phyloP scores from a whole-genome alignment of 495 filamentous ascomycete genomes.

The Chaetomium cochliodes region DNA sequence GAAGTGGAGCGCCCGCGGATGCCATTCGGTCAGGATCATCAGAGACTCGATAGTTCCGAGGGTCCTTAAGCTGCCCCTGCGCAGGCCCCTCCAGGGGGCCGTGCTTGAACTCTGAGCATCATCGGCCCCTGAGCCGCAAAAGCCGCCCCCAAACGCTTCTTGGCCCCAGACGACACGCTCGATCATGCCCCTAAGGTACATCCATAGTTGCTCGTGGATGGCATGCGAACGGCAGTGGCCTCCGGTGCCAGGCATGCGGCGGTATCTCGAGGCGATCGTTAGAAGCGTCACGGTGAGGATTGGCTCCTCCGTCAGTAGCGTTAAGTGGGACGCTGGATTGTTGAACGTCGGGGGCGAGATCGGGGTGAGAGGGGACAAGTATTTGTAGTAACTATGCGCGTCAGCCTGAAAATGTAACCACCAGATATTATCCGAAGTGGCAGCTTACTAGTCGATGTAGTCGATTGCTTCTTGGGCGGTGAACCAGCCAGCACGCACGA shows the following conservation, averaged over 20 bases:
- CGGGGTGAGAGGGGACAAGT: conserved; percentile 86
- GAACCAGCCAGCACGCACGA: conserved; percentile 95
- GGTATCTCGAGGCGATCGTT: conserved; percentile 85
- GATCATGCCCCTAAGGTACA: conserved; percentile 88
- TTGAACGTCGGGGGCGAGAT: conserved; percentile 84
- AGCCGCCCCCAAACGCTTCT: conserved; percentile 86
- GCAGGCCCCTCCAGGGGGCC: conserved; percentile 55
- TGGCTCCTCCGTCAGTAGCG: conserved; percentile 82
- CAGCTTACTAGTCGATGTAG: conserved; percentile 82
- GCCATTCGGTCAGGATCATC: conserved; percentile 94
- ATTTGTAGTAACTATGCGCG: conserved; percentile 72
- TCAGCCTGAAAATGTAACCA: conserved; percentile 14
- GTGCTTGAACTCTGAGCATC: conserved; percentile 63
- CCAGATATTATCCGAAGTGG: background rate
- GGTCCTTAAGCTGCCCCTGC: conserved; percentile 79
- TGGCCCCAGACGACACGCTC: conserved; percentile 93
- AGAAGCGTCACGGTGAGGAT: conserved; percentile 87
- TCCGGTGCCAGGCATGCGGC: conserved; percentile 74
- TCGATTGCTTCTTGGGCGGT: conserved; percentile 87
- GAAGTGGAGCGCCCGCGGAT: conserved; percentile 91
- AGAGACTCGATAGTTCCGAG: conserved; percentile 91
- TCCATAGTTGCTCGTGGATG: conserved; percentile 96
- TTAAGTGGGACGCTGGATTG: conserved; percentile 67
- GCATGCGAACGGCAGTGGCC: conserved; percentile 79
- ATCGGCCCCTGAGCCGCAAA: conserved; percentile 71